phyloP scores from a whole-genome alignment of 495 filamentous ascomycete genomes.

The Aspergillus wentii region DNA sequence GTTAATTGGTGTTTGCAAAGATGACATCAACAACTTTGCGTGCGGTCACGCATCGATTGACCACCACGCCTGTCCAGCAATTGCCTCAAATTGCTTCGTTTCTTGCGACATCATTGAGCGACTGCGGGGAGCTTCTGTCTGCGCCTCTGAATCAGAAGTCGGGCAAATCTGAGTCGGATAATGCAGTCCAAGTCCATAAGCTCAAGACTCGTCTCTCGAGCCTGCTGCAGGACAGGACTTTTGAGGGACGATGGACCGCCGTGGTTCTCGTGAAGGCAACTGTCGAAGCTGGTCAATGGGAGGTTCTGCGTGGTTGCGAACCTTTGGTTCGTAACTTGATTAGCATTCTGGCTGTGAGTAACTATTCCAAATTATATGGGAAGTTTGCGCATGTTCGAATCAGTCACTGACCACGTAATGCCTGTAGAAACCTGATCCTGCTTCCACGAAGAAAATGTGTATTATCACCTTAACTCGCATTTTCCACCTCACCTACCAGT shows the following conservation, averaged over 20 bases:
- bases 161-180: constrained; percentile 53
- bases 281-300: constrained; percentile 76
- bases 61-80: constrained; percentile 56
- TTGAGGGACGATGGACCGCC: constrained; percentile 70
- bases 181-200: constrained; percentile 64
- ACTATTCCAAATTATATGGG: too few species aligned
- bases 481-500: constrained; percentile 72
- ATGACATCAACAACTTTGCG: constrained; percentile 37
- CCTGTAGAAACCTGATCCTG: constrained; percentile 64
- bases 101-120: constrained; percentile 55
- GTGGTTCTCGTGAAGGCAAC: constrained; percentile 74
- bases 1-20: too few species aligned
- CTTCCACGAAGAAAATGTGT: constrained; percentile 65
- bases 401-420: too few species aligned
- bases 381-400: too few species aligned
- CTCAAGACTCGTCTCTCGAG: constrained; percentile 72
- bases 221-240: constrained; percentile 65
- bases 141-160: constrained; percentile 40
- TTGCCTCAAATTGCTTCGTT: constrained; percentile 58
- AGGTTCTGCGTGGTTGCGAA: constrained; percentile 62
- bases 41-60: constrained; percentile 62
- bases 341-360: constrained; percentile 59
- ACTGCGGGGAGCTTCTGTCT: constrained; percentile 56
- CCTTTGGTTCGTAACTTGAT: constrained; percentile 71
- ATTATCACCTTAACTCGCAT: constrained; percentile 75